Percentiles rank a stretch among this genome's conserved stretches.
Conservation (phyloP, 441 rosid species). For the Croton laevigatus region DNA sequence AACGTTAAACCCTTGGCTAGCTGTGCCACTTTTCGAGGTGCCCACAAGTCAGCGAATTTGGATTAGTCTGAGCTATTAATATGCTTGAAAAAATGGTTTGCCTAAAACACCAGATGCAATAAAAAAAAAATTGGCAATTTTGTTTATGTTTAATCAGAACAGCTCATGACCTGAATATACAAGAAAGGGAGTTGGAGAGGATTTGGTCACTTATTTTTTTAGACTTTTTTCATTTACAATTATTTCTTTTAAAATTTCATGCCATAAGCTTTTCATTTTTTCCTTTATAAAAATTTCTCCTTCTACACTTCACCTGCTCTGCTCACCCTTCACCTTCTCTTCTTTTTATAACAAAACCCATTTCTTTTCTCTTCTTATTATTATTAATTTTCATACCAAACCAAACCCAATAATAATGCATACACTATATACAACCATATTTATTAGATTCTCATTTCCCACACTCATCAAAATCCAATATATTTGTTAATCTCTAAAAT, state of each 20-base stretch:
- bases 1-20: too few relatives aligned
- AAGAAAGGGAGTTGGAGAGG: slow-evolving; percentile 3
- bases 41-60: too few relatives aligned
- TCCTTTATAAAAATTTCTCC: background rate
- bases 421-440: background rate
- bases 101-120: too few relatives aligned
- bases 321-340: background rate
- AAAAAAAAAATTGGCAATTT: too few relatives aligned
- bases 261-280: background rate
- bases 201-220: background rate
- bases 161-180: background rate
- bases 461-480: background rate
- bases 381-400: background rate
- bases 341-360: background rate
- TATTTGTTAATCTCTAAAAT: background rate
- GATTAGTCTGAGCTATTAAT: too few relatives aligned
- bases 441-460: background rate
- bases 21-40: too few relatives aligned
- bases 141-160: background rate
- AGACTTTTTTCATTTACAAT: background rate
- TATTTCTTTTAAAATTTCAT: background rate
- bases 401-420: background rate
- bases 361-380: background rate
- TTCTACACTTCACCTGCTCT: background rate
- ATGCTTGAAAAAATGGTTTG: too few relatives aligned